Percentiles rank a stretch among this genome's conserved stretches.
Evolutionary conservation across 2,329 filamentous ascomycete species (phyloP).

Genomic region (Meredithiella fracta): DNA sequence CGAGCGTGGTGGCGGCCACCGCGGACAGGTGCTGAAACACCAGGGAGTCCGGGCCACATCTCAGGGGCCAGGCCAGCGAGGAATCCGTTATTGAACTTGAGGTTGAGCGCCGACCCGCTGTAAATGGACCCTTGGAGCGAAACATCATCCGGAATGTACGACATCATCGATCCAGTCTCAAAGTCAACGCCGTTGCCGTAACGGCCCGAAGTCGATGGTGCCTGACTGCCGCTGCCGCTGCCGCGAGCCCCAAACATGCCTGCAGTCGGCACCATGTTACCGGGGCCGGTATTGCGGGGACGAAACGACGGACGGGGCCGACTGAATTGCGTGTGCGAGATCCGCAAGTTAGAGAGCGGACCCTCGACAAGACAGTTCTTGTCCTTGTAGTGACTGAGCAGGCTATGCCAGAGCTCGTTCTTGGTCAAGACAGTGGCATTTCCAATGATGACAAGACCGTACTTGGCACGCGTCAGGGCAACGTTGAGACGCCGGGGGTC

Average conservation of each 20-base stretch:
- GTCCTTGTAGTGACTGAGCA: slow-evolving; percentile 93
- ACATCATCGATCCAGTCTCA: slow-evolving; percentile 77
- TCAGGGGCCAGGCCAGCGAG: slow-evolving; percentile 68
- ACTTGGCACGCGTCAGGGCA: slow-evolving; percentile 90
- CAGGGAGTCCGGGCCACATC: slow-evolving; percentile 68
- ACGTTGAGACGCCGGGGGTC: slow-evolving; percentile 96
- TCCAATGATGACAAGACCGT: slow-evolving; percentile 86
- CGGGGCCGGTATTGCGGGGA: slow-evolving; percentile 22
- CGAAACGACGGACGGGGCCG: slow-evolving; percentile 86
- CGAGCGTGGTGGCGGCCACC: slow-evolving; percentile 50
- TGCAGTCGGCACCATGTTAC: slow-evolving; percentile 2
- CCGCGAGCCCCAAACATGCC: slow-evolving; percentile 16
- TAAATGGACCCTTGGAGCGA: slow-evolving; percentile 87
- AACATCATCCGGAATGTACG: slow-evolving; percentile 92
- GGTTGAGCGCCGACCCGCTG: slow-evolving; percentile 63
- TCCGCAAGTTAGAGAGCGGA: slow-evolving; percentile 86
- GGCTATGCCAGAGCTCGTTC: slow-evolving; percentile 92
- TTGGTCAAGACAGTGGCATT: slow-evolving; percentile 97
- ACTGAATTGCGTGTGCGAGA: slow-evolving; percentile 86
- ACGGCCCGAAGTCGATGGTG: slow-evolving; percentile 20
- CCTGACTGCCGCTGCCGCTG: neutral
- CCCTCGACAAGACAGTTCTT: slow-evolving; percentile 91
- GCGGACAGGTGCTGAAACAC: slow-evolving; percentile 43
- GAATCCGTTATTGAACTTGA: slow-evolving; percentile 88
- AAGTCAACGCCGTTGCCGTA: slow-evolving; percentile 33